phyloP scores from a whole-genome alignment of 2,329 filamentous ascomycete species.

The Proliferodiscus dingleyae region DNA sequence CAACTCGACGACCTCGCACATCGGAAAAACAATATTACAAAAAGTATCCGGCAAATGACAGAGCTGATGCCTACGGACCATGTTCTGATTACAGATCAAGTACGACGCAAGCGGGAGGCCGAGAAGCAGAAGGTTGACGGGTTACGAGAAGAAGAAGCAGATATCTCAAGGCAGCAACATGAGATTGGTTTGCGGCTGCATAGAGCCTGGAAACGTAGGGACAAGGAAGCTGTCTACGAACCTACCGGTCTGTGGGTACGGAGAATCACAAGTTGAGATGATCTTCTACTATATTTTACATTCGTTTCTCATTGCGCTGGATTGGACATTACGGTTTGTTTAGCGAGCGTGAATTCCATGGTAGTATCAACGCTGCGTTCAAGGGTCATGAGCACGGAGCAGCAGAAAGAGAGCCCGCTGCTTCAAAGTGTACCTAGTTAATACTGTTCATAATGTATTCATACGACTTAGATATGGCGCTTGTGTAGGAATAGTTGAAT shows the following conservation, averaged over 20 bases:
- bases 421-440: no score
- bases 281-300: not conserved
- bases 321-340: no score
- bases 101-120: conserved; percentile 50
- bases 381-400: no score
- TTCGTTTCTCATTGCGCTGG: not conserved
- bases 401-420: no score
- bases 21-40: conserved; percentile 66
- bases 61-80: conserved; percentile 70
- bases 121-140: conserved; percentile 61
- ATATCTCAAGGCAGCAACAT: conserved; percentile 71
- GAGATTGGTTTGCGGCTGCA: conserved; percentile 72
- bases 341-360: no score
- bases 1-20: conserved; percentile 60
- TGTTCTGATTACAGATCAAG: conserved; percentile 61
- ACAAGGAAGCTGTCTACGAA: conserved; percentile 60
- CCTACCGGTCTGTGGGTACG: conserved; percentile 72
- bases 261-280: conserved; percentile 62
- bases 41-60: conserved; percentile 70
- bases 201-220: conserved; percentile 68
- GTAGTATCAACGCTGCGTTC: no score
- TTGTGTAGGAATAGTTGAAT: no score
- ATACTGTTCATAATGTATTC: no score
- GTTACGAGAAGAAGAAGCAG: conserved; percentile 62
- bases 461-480: no score